Conservation (phyloP, 495 filamentous ascomycete species). For the Aspergillus nidulans region DNA sequence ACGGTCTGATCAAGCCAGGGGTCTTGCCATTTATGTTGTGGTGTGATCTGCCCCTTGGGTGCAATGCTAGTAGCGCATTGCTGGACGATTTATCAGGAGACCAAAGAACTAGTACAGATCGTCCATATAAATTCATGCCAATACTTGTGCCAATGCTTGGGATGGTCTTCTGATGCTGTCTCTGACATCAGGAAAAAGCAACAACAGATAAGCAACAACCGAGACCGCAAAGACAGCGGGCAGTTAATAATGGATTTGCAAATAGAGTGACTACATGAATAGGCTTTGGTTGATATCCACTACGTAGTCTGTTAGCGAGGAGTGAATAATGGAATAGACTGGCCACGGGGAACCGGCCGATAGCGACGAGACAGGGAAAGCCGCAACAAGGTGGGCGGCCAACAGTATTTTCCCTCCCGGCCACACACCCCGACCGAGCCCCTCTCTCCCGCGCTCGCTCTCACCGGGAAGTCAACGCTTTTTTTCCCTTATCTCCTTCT, state of each 20-base stretch:
- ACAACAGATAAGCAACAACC: not conserved
- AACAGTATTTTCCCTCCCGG: slow-evolving; percentile 40
- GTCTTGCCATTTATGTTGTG: not conserved
- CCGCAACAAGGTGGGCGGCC: slow-evolving; percentile 27
- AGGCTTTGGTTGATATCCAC: not conserved
- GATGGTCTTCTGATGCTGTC: not conserved
- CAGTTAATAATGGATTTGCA: not conserved
- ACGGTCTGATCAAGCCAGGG: not conserved
- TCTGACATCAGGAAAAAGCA: slow-evolving; percentile 4
- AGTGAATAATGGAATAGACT: slow-evolving; percentile 1
- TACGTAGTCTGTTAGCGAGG: not conserved
- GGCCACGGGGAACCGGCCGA: slow-evolving; percentile 20
- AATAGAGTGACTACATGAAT: not conserved
- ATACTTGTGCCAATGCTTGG: not conserved
- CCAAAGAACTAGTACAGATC: not conserved
- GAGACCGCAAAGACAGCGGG: not conserved
- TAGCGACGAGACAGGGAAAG: not conserved
- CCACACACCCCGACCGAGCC: slow-evolving; percentile 17
- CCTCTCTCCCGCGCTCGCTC: slow-evolving; percentile 12
- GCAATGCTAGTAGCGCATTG: not conserved
- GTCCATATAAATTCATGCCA: not conserved
- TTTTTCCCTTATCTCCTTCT: slow-evolving; percentile 24
- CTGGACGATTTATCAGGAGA: not conserved
- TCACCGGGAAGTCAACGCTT: slow-evolving; percentile 17
- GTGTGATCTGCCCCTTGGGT: not conserved